phyloP scores from a whole-genome alignment of 495 filamentous ascomycete genomes.

The Amniculicola lignicola region DNA sequence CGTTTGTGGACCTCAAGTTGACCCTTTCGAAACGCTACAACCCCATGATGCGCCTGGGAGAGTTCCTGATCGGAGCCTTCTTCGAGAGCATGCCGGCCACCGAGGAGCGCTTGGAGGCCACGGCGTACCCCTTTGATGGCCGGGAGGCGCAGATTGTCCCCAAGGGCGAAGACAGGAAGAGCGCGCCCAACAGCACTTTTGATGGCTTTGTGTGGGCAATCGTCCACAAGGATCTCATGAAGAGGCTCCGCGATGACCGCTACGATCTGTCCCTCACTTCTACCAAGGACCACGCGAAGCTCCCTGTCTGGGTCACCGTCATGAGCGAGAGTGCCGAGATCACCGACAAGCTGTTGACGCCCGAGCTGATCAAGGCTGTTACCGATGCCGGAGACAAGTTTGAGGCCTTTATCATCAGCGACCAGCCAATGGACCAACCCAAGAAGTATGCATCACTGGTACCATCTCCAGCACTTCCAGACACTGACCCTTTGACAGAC shows the following conservation, averaged over 20 bases:
- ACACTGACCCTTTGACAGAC: slow-evolving; percentile 51
- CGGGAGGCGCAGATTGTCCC: slow-evolving; percentile 76
- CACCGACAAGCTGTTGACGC: slow-evolving; percentile 79
- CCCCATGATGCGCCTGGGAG: slow-evolving; percentile 68
- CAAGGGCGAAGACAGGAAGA: slow-evolving; percentile 50
- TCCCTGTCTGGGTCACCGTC: slow-evolving; percentile 88
- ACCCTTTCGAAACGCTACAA: slow-evolving; percentile 86
- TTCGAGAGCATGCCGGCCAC: slow-evolving; percentile 70
- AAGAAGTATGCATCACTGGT: slow-evolving; percentile 59
- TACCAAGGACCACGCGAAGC: slow-evolving; percentile 85
- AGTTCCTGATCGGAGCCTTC: slow-evolving; percentile 68
- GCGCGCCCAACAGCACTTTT: slow-evolving; percentile 68
- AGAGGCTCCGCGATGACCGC: slow-evolving; percentile 80
- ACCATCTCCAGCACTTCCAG: not conserved
- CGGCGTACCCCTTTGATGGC: slow-evolving; percentile 84
- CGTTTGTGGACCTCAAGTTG: slow-evolving; percentile 81
- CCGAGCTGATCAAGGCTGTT: slow-evolving; percentile 78
- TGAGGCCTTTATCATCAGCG: slow-evolving; percentile 83
- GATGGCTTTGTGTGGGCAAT: slow-evolving; percentile 94
- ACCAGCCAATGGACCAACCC: slow-evolving; percentile 89
- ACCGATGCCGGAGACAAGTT: slow-evolving; percentile 75
- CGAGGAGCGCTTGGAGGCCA: slow-evolving; percentile 67
- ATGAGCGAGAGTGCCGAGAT: slow-evolving; percentile 97
- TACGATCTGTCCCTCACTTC: slow-evolving; percentile 91
- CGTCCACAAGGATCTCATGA: slow-evolving; percentile 94